Conservation (phyloP, 2,329 filamentous ascomycete species). For the Cladophialophora bantiana region DNA sequence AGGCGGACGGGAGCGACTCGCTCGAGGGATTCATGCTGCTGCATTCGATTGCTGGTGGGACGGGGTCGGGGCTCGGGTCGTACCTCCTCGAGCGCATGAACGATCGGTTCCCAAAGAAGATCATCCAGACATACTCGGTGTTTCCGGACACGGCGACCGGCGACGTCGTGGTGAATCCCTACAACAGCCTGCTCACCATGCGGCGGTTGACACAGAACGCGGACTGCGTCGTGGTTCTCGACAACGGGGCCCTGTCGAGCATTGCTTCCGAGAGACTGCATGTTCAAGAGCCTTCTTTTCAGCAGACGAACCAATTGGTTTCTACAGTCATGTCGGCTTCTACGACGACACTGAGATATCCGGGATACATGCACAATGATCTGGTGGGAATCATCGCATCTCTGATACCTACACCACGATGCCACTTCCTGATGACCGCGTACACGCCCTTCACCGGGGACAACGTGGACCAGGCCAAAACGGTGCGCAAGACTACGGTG, state of each 20-base stretch:
- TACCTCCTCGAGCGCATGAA: slow-evolving; percentile 95
- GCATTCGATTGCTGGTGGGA: slow-evolving; percentile 96
- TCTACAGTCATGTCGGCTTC: slow-evolving; percentile 99
- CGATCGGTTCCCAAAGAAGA: slow-evolving; percentile 97
- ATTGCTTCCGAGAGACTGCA: slow-evolving; percentile 95
- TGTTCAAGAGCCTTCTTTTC: slow-evolving; percentile 92
- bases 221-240: slow-evolving; percentile 94
- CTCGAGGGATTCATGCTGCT: slow-evolving; percentile 99
- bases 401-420: slow-evolving; percentile 92
- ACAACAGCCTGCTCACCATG: slow-evolving; percentile 95
- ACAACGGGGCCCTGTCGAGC: slow-evolving; percentile 90
- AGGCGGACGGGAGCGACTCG: slow-evolving; percentile 97
- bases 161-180: slow-evolving; percentile 96
- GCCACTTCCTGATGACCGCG: slow-evolving; percentile 97
- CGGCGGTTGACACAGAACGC: slow-evolving; percentile 91
- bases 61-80: slow-evolving; percentile 92
- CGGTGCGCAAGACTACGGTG: slow-evolving; percentile 96
- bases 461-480: slow-evolving; percentile 95
- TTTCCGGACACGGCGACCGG: slow-evolving; percentile 91
- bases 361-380: slow-evolving; percentile 99
- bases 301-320: slow-evolving; percentile 96
- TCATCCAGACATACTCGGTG: slow-evolving; percentile 98
- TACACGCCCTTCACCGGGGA: slow-evolving; percentile 98
- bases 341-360: slow-evolving; percentile 94
- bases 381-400: slow-evolving; percentile 96